phyloP scores from a whole-genome alignment of 2,329 filamentous ascomycete species.

The Colletotrichum sp. region DNA sequence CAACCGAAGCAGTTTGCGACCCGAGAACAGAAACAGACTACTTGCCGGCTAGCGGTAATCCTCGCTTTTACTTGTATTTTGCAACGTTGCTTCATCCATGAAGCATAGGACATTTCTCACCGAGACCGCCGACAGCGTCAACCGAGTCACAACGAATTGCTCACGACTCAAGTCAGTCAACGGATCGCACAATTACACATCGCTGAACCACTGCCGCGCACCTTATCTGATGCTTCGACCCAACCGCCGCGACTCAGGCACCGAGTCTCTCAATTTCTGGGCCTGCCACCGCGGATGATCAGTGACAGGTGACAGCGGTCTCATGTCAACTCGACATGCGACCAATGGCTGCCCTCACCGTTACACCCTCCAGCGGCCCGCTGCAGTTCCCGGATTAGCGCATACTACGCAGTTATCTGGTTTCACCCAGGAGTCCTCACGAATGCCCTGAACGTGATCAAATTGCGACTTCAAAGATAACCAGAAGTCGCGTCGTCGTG shows the following conservation, averaged over 20 bases:
- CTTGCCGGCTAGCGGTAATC: not conserved
- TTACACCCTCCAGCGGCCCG: constrained; percentile 12
- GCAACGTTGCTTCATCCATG: not conserved
- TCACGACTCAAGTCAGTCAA: not conserved
- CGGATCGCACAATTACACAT: not conserved
- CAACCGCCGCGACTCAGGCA: not conserved
- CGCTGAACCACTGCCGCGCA: not conserved
- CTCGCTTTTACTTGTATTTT: not conserved
- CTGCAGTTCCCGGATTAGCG: not conserved
- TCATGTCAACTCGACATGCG: not conserved
- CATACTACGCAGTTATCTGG: not conserved
- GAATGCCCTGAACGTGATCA: not conserved
- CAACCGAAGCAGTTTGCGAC: not conserved
- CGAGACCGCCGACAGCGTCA: accelerated
- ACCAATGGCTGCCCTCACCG: not conserved
- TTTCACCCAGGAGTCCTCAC: not conserved
- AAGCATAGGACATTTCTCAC: not conserved
- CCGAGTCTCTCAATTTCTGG: not conserved
- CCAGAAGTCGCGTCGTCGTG: not conserved
- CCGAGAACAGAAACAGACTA: not conserved
- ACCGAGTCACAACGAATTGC: not conserved
- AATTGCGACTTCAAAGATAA: not conserved
- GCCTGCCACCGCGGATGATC: not conserved
- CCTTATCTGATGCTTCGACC: not conserved
- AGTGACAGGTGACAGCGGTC: constrained; percentile 6